These are phyloP conservation scores for Microstegium vimineum DNA, from an alignment of 176 grass and related monocot genomes.

Conservation along the genomic window DNA sequence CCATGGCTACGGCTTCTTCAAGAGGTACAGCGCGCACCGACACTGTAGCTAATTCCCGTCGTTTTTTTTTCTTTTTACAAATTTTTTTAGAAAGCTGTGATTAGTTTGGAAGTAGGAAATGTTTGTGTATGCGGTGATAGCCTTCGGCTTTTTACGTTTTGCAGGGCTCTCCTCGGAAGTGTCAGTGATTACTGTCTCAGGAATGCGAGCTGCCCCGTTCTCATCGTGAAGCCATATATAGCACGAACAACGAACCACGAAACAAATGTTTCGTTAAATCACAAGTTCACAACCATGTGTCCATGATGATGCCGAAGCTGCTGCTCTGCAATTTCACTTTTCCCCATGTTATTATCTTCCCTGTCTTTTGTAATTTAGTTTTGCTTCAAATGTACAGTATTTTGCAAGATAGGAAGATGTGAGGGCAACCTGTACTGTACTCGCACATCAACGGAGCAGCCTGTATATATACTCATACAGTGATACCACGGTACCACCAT, in stretches of 20 bases:
- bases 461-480: background rate
- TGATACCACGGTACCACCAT: background rate
- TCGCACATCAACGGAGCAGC: background rate
- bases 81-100: background rate
- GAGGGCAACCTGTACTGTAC: no score
- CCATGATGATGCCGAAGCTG: background rate
- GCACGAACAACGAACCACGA: background rate
- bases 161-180: constrained; percentile 73
- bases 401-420: background rate
- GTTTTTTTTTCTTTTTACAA: no score
- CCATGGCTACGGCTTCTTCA: constrained; percentile 71
- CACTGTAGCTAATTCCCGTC: background rate
- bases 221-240: constrained; percentile 47
- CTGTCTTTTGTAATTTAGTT: background rate
- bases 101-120: background rate
- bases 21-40: constrained; percentile 32
- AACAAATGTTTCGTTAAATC: background rate
- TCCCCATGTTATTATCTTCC: background rate
- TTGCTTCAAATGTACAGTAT: background rate
- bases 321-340: background rate
- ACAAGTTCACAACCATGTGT: background rate
- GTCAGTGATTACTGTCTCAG: constrained; percentile 73
- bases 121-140: background rate
- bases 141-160: background rate
- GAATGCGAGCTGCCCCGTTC: constrained; percentile 58